A percentile compares a stretch with the other conserved stretches of the same genome.
Evolutionary conservation across 1,284 basidiomycete species (phyloP).

Genomic region (Ustilago shanxiensis): DNA sequence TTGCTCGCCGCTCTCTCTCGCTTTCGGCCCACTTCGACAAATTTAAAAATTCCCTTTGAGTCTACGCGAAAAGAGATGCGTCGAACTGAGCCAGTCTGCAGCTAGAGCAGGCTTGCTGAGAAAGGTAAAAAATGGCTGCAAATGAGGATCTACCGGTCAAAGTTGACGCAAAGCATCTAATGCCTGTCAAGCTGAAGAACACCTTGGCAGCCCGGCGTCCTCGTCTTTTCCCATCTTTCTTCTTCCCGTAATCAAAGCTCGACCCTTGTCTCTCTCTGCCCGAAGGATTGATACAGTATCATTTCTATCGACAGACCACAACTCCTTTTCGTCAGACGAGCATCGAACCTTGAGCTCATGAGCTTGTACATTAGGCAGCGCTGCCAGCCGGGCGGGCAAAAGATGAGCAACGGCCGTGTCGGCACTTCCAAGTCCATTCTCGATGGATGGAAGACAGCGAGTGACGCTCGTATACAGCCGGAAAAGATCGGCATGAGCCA

Average conservation of each 20-base stretch:
- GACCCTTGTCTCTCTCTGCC: background rate
- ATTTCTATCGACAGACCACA: too few species aligned
- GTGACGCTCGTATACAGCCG: background rate
- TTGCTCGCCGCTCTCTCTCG: background rate
- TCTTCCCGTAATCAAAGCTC: background rate
- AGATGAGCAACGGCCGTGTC: background rate
- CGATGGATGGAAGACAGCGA: background rate
- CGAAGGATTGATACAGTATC: too few species aligned
- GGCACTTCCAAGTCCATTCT: background rate
- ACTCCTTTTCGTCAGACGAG: background rate
- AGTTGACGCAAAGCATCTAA: background rate
- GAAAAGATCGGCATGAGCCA: background rate
- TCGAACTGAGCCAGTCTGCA: background rate
- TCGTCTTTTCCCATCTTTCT: background rate
- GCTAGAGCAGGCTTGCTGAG: background rate
- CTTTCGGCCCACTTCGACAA: background rate
- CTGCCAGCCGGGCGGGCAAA: background rate
- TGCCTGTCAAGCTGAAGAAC: background rate
- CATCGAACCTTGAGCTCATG: background rate
- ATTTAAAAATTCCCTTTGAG: background rate
- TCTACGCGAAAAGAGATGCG: conserved; percentile 3
- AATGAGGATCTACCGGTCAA: background rate
- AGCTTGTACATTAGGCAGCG: background rate
- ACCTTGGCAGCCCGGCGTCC: background rate
- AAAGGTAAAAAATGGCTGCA: too few species aligned